Evolutionary conservation across 768 basidiomycete species (phyloP).

Genomic region (Obba rivulosa): DNA sequence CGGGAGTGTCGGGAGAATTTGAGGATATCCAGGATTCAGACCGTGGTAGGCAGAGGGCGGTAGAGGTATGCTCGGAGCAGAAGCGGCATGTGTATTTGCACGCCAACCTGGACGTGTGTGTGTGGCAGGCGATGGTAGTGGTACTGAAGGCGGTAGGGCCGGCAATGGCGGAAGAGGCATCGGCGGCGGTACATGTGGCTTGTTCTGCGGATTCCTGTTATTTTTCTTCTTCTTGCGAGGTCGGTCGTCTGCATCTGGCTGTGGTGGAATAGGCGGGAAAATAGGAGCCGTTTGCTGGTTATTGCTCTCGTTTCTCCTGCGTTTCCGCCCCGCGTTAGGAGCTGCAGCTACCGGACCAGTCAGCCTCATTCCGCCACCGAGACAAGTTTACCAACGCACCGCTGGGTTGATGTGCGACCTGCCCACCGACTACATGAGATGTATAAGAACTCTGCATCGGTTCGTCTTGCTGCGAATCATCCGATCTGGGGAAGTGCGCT

Average conservation of each 20-base stretch:
- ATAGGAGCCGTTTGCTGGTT: background rate
- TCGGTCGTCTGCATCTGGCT: conserved; percentile 6
- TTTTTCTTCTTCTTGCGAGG: conserved; percentile 11
- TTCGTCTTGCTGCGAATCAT: background rate
- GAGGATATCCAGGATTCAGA: too few relatives aligned
- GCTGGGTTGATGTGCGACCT: background rate
- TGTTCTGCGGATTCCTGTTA: background rate
- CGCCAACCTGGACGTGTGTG: too few relatives aligned
- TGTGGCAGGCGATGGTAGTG: too few relatives aligned
- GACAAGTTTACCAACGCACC: background rate
- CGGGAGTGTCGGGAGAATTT: too few relatives aligned
- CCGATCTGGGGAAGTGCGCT: background rate
- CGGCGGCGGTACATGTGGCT: background rate
- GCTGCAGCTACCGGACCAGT: background rate
- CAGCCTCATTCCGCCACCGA: background rate
- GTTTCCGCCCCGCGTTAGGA: conserved; percentile 8
- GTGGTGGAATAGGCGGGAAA: background rate
- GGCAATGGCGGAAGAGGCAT: background rate
- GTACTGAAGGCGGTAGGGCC: too few relatives aligned
- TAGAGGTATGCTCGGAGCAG: too few relatives aligned
- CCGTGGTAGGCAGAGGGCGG: too few relatives aligned
- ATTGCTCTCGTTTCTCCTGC: conserved; percentile 7
- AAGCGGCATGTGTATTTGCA: too few relatives aligned
- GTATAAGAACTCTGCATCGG: background rate
- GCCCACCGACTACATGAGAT: background rate